Conservation (phyloP, 169 alveolate species). For the Condylostoma magnum region DNA sequence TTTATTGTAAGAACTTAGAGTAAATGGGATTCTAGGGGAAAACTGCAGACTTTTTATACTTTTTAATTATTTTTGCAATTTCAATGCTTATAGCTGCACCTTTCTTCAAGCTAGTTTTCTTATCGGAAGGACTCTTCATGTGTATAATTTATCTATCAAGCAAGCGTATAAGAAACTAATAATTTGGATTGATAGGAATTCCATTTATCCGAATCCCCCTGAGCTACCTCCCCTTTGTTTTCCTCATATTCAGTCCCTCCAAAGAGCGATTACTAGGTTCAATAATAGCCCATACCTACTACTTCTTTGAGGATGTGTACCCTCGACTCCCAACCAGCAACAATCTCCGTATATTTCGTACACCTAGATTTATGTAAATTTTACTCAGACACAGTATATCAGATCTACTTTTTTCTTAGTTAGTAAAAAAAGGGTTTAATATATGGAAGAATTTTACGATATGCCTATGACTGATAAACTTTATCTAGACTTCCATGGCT, state of each 20-base stretch:
- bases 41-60: conserved; percentile 8
- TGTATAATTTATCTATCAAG: conserved; percentile 9
- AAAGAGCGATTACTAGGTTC: neutral
- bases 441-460: no score
- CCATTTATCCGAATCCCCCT: conserved; percentile 6
- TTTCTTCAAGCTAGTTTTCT: conserved; percentile 1
- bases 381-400: no score
- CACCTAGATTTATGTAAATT: neutral
- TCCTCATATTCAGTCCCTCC: neutral
- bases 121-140: conserved; percentile 18
- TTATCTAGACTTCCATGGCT: no score
- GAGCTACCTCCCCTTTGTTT: conserved; percentile 18
- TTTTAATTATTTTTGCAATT: neutral
- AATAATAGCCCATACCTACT: neutral
- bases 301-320: conserved; percentile 16
- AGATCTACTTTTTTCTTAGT: no score
- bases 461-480: no score
- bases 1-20: conserved; percentile 15
- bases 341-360: neutral
- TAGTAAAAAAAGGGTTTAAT: no score
- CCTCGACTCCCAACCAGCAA: conserved; percentile 15
- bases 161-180: neutral
- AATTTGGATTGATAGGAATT: neutral
- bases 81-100: conserved; percentile 1
- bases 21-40: conserved; percentile 24